Evolutionary conservation across 139 green algal genomes (phyloP), one percentile per base, ranked within the genome.

Genomic region (Dunaliella primolecta): DNA sequence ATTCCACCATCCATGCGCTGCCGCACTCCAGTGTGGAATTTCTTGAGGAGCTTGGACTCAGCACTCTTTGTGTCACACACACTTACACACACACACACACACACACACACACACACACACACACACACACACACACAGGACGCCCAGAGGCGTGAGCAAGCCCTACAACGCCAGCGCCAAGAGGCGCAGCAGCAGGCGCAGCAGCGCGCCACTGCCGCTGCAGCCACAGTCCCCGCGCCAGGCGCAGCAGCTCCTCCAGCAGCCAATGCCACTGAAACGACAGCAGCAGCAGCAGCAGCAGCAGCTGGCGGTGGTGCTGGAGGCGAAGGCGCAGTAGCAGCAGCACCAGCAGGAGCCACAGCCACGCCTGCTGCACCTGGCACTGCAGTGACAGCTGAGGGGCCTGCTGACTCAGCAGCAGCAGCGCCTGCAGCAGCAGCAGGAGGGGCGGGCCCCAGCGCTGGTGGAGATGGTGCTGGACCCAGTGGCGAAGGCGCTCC

Each of bases 151-250:
- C 46, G 46, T 7, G 46, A 64, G 46, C 46, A 64, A 15, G 15
- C 46, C 46, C 46, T 64, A 15, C 46, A 64, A 15, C 46, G 46
- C 7, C 46, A 64, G 46, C 46, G 46, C 7, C 46, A 64, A 15
- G 46, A 64, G 24, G 64, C 33, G 1, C 70, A 81, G 79, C 82
- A 83, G 33, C 38, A 79, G 84, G 55, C 27, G 87, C n/a, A 32
- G 72, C 30, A 78, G 85, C 34, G 87, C 86, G 78, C 81, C 75
- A 64, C 85, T 46, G 33, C 84, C 24, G 81, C 80, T 36, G 70
- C 72, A 80, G 77, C 38, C 33, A 30, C 82, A 86, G 24, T 81
- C 2, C 71, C 74, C n/a, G 56, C 84, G 27, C 55, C 78, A 1
- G 1, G 3, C 55, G 70, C 35, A 35, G 84, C 29, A 31, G 79